A percentile compares a stretch with the other conserved stretches of the same genome.
These are phyloP conservation scores for Candida ipomoeae DNA, from an alignment of 805 yeast species.

Conservation along the genomic window DNA sequence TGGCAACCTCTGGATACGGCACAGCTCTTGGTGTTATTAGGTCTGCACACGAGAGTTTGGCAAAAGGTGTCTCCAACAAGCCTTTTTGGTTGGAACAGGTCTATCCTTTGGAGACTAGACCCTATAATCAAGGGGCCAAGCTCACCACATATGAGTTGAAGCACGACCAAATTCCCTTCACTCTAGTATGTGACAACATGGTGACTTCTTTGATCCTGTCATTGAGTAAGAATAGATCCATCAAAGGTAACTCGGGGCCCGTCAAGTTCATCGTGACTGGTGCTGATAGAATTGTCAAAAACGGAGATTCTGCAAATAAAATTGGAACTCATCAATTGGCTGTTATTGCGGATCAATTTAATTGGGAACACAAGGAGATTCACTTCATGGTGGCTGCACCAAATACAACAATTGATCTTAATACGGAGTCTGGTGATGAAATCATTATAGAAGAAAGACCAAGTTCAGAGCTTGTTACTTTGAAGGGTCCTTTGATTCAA, in stretches of 20 bases:
- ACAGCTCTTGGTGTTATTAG: conserved; percentile 93
- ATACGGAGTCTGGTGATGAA: conserved; percentile 61
- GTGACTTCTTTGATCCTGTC: conserved; percentile 66
- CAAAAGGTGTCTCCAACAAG: conserved; percentile 23
- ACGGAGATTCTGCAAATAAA: conserved; percentile 96
- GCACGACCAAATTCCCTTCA: conserved; percentile 82
- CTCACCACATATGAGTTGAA: conserved; percentile 87
- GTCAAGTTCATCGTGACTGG: conserved; percentile 88
- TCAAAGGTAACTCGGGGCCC: conserved; percentile 46
- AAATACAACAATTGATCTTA: conserved; percentile 77
- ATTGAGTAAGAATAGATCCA: conserved; percentile 30
- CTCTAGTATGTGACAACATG: conserved; percentile 88
- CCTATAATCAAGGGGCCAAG: conserved; percentile 94
- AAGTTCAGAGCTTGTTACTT: conserved; percentile 66
- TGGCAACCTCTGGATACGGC: conserved; percentile 97
- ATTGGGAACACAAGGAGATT: conserved; percentile 39
- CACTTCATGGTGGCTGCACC: conserved; percentile 95
- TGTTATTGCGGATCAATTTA: conserved; percentile 55
- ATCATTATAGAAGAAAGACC: conserved; percentile 90
- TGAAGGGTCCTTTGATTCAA: conserved; percentile 52
- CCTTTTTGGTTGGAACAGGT: conserved; percentile 60
- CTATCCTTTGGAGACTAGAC: conserved; percentile 90
- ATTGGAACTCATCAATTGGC: conserved; percentile 93
- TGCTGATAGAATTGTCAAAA: conserved; percentile 87
- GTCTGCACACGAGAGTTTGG: conserved; percentile 50